Base-by-base conservation (phyloP, 2,329 filamentous ascomycete species). In the Microthyrium microscopicum region DNA sequence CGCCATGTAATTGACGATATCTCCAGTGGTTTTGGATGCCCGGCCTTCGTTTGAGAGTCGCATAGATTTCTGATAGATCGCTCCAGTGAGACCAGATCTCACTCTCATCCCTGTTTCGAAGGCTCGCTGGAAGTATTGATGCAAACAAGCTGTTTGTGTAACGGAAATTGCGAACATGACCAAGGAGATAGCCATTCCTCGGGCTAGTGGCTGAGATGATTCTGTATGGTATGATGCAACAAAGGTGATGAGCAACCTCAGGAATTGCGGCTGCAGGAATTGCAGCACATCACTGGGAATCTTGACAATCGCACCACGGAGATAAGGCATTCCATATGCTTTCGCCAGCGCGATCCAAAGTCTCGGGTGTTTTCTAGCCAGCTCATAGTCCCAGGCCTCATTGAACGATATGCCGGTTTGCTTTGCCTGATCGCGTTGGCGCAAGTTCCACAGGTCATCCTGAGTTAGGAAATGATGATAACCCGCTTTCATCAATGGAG, bases 1-100 rank as follows among this genome's bases (percentile, higher is more conserved):
- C 29, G 91, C 89, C 87, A 98, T 98, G 57, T 93, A 89, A 52
- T 98, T 98, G 52, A 98, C 89, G 48, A 98, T 95, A 48, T 98
- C 91, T 37, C 89, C 89, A 0, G 89, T 98, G 1, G 82, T 81
- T 58, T 95, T 94, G 28, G 74, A 59, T 2, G 84, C 70, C 34
- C 87, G 73, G 6, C 89, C 89, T 57, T 98, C 89, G 46, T 92
- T 95, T 4, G 87, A 95, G 13, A 98, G 64, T 41, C 73, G 77
- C 40, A 95, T 66, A 0, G 85, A 79, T 58, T 98, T 98, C 38
- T 76, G 70, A 54, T 98, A 98, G 42, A 98, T 95, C 37, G 84
- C 72, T 2, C 87, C 79, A 5, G 82, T 87, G 40, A 98, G 59
- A 3, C 84, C 77, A 26, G 83, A 79, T 60, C 94, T 95, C 58